These are phyloP conservation scores for Catunica adiposa DNA, from an alignment of 2,329 filamentous ascomycete species.

Conservation along the genomic window DNA sequence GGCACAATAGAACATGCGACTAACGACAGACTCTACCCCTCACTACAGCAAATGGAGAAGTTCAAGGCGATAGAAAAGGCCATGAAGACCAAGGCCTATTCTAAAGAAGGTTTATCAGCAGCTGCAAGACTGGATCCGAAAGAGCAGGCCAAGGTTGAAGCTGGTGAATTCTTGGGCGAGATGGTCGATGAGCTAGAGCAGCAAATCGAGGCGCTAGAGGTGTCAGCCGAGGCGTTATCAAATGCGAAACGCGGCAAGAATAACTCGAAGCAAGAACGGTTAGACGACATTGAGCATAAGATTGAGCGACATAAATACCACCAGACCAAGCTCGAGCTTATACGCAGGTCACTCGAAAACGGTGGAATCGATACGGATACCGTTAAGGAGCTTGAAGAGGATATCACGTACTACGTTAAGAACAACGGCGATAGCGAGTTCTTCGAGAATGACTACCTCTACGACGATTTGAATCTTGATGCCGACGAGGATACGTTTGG, in stretches of 20 bases:
- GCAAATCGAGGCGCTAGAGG: conserved; percentile 84
- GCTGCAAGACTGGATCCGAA: conserved; percentile 92
- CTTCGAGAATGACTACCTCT: conserved; percentile 85
- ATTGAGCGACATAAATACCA: conserved; percentile 97
- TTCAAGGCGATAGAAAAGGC: conserved; percentile 99
- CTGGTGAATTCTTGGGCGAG: conserved; percentile 66
- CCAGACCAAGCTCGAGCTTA: conserved; percentile 76
- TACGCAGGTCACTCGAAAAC: conserved; percentile 81
- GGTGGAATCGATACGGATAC: conserved; percentile 75
- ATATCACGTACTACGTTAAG: conserved; percentile 87
- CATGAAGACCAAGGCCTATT: conserved; percentile 99
- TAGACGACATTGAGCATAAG: conserved; percentile 67
- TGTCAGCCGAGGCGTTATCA: conserved; percentile 73
- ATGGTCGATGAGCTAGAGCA: conserved; percentile 88
- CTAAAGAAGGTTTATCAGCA: conserved; percentile 87
- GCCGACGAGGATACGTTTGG: conserved; percentile 84
- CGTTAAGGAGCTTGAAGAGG: conserved; percentile 77
- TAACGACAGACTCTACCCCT: conserved; percentile 8
- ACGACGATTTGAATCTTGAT: conserved; percentile 82
- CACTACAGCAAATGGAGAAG: conserved; percentile 81
- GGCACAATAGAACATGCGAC: conserved; percentile 11
- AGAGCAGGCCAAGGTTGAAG: conserved; percentile 84
- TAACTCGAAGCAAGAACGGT: conserved; percentile 70
- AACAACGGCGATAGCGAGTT: conserved; percentile 81
- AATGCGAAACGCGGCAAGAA: conserved; percentile 91